These are phyloP conservation scores for Pholiota molesta DNA, from an alignment of 768 basidiomycete species.

Conservation along the genomic window DNA sequence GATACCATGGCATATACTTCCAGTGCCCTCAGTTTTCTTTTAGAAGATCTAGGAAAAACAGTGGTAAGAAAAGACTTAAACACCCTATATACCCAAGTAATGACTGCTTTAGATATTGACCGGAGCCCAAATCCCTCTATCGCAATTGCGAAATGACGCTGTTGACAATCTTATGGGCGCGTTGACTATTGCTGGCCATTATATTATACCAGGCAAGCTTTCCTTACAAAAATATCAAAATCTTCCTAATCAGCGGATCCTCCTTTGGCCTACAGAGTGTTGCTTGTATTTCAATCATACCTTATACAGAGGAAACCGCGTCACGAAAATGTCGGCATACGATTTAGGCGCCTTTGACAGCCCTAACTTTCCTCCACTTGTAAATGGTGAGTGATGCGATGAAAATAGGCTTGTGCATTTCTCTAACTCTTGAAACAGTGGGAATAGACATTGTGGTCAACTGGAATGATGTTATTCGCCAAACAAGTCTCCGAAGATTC, in stretches of 20 bases:
- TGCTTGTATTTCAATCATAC: conserved; percentile 90
- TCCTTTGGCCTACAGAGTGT: conserved; percentile 55
- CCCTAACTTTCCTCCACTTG: conserved; percentile 81
- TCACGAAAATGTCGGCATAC: conserved; percentile 80
- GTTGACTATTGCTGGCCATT: conserved; percentile 87
- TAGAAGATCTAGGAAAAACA: conserved; percentile 93
- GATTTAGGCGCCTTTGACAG: conserved; percentile 85
- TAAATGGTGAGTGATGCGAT: conserved; percentile 58
- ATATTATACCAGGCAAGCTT: conserved; percentile 82
- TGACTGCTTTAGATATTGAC: conserved; percentile 67
- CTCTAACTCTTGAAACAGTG: conserved; percentile 47
- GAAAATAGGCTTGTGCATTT: not conserved
- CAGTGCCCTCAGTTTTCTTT: conserved; percentile 86
- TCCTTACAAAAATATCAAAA: not conserved
- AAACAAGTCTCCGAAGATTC: conserved; percentile 79
- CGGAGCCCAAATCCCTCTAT: conserved; percentile 92
- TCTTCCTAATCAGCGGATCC: not conserved
- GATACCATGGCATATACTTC: conserved; percentile 93
- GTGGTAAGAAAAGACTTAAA: conserved; percentile 50
- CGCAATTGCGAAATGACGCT: conserved; percentile 91
- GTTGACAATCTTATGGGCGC: conserved; percentile 92
- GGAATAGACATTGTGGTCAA: conserved; percentile 90
- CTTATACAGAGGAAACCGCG: conserved; percentile 84
- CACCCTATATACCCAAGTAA: not conserved
- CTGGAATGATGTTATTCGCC: conserved; percentile 87